phyloP scores from a whole-genome alignment of 768 basidiomycete species.

The Tricholoma flavovirens region DNA sequence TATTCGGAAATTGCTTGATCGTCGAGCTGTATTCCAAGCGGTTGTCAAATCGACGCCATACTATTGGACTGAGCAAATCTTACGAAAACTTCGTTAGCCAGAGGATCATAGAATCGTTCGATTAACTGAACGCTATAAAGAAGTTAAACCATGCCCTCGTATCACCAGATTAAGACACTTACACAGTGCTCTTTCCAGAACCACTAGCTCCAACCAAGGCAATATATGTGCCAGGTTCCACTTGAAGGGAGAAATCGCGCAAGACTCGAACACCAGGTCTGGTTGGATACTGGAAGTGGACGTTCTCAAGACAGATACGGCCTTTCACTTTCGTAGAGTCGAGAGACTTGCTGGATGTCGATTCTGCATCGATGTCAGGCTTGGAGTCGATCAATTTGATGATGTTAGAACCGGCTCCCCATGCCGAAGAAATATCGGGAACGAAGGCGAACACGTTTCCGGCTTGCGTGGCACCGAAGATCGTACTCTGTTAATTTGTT shows the following conservation, averaged over 20 bases:
- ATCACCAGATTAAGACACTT: no score
- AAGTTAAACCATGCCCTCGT: no score
- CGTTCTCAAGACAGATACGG: slow-evolving; percentile 68
- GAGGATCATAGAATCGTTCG: slow-evolving; percentile 83
- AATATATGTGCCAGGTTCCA: slow-evolving; percentile 77
- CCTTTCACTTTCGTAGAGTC: slow-evolving; percentile 43
- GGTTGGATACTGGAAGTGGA: slow-evolving; percentile 89
- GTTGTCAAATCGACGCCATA: no score
- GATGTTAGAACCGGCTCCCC: slow-evolving; percentile 71
- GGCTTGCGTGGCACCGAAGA: slow-evolving; percentile 81
- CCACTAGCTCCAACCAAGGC: slow-evolving; percentile 79
- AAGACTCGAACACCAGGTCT: slow-evolving; percentile 80
- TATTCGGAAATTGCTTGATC: slow-evolving; percentile 67
- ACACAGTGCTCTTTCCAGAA: slow-evolving; percentile 78
- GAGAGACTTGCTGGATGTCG: slow-evolving; percentile 51
- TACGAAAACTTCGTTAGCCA: slow-evolving; percentile 64
- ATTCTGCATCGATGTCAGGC: slow-evolving; percentile 80
- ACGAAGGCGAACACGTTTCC: slow-evolving; percentile 82
- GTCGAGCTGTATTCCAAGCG: no score
- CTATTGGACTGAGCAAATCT: neutral
- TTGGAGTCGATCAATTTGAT: slow-evolving; percentile 66
- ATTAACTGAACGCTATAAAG: slow-evolving; percentile 76
- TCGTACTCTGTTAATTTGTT: slow-evolving; percentile 44
- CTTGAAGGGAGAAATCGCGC: slow-evolving; percentile 62
- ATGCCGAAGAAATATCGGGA: slow-evolving; percentile 83